Conservation (phyloP, 2,329 filamentous ascomycete species). For the Colletotrichum agaves region DNA sequence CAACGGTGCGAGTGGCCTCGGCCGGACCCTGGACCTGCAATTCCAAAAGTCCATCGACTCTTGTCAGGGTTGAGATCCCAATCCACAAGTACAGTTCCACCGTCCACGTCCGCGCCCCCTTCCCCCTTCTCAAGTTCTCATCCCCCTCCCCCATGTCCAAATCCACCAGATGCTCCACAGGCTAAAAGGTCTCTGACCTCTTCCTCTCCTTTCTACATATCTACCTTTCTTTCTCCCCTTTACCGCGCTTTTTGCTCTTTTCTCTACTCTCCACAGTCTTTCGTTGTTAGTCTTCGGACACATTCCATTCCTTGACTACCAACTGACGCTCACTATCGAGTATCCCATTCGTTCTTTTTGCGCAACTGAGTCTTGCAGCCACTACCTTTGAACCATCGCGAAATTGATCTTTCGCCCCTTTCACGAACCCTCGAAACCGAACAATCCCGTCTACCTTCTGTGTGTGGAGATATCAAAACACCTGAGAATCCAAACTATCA, state of each 20-base stretch:
- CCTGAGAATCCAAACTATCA: conserved; percentile 42
- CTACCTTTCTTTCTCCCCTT: conserved; percentile 15
- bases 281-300: conserved; percentile 38
- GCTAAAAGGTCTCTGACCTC: conserved; percentile 36
- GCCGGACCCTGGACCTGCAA: conserved; percentile 29
- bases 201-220: conserved; percentile 32
- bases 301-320: conserved; percentile 38
- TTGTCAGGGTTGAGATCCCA: conserved; percentile 28
- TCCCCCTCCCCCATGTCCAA: conserved; percentile 11
- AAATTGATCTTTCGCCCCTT: conserved; percentile 39
- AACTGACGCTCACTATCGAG: conserved; percentile 30
- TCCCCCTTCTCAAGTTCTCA: conserved; percentile 9
- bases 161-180: conserved; percentile 19
- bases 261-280: conserved; percentile 36
- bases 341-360: conserved; percentile 32
- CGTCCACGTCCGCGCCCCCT: conserved; percentile 13
- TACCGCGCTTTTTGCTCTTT: conserved; percentile 1
- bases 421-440: conserved; percentile 24
- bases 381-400: conserved; percentile 29
- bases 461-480: conserved; percentile 8
- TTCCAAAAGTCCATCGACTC: conserved; percentile 23
- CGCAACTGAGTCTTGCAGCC: conserved; percentile 40
- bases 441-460: conserved; percentile 4
- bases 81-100: conserved; percentile 21
- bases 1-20: conserved; percentile 21